Base-by-base conservation (phyloP, 1,284 basidiomycete species). In the Cutaneotrichosporon sp. region DNA sequence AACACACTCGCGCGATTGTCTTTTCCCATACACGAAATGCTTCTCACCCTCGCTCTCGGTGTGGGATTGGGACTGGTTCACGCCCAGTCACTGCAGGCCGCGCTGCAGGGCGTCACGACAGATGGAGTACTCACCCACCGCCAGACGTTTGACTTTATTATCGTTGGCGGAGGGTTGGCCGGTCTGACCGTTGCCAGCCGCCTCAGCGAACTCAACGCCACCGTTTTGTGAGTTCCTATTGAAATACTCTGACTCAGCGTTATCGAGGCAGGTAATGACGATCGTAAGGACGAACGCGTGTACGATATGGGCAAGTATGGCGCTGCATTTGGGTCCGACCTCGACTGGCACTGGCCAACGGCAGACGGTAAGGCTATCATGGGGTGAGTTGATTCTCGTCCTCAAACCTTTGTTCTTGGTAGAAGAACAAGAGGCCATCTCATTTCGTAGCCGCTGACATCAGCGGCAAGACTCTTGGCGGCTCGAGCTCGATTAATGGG, bases 401-500 rank as follows among this genome's bases (percentile, higher is more conserved):
- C 40, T 7, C 26, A 26, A 26, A 26, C 26, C 26, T 26, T 26
- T 1, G 26, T 26, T n/a, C n/a, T n/a, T 26, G 26, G 26, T 3
- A 26, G 26, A 26, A 26, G 26, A 26, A 26, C 26, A 26, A 26
- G 26, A 26, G 26, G 26, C 26, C 3, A 26, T 26, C 26, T 26
- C 26, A 26, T 26, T 26, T 26, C 26, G 26, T 3, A 2, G 26
- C 3, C 3, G 18, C 57, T 59, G n/a, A 58, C 61, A 18, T 26
- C 61, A 63, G 64, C 31, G 64, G 64, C 31, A 61, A 60, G 31
- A 58, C 58, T 6, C 62, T 73, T 30, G 72, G 72, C n/a, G 72
- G 72, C n/a, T 67, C 64, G 36, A 70, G 70, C 14, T 56, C 65
- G 5, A 67, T 73, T 57, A 73, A 73, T 60, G 72, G 70, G 13